A percentile compares a stretch with the other conserved stretches of the same genome.
Conservation (phyloP, 2,329 filamentous ascomycete genomes). For the Fusarium sp. region DNA sequence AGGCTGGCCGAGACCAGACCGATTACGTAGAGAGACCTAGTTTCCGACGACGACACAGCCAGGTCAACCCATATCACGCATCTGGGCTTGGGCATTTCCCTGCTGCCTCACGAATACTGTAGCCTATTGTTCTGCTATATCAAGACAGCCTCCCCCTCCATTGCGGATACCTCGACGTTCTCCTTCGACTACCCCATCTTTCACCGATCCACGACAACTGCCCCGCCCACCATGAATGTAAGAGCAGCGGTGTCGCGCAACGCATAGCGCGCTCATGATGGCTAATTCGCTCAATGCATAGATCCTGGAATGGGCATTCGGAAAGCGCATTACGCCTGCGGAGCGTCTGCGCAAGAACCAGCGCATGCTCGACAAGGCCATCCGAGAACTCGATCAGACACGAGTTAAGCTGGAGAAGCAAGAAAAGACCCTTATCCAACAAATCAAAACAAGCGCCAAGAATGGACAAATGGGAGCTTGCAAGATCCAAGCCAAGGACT, state of each 20-base stretch:
- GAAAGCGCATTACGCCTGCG: slow-evolving; percentile 97
- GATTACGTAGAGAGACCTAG: slow-evolving; percentile 30
- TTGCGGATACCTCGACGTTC: neutral
- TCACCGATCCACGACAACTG: slow-evolving; percentile 9
- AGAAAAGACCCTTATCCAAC: slow-evolving; percentile 94
- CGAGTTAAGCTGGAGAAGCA: slow-evolving; percentile 97
- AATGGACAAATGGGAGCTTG: slow-evolving; percentile 98
- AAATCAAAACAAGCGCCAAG: slow-evolving; percentile 98
- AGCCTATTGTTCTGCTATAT: slow-evolving; percentile 3
- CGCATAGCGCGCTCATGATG: slow-evolving; percentile 27
- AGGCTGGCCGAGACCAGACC: slow-evolving; percentile 25
- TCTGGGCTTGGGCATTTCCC: slow-evolving; percentile 19
- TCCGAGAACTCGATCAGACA: slow-evolving; percentile 94
- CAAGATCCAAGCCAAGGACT: slow-evolving; percentile 97
- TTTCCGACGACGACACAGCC: slow-evolving; percentile 32
- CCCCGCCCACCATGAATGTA: slow-evolving; percentile 47
- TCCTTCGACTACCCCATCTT: neutral
- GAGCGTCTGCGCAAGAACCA: slow-evolving; percentile 94
- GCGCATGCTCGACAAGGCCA: slow-evolving; percentile 95
- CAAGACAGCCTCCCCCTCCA: neutral
- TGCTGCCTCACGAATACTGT: slow-evolving; percentile 35
- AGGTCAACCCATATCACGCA: slow-evolving; percentile 35
- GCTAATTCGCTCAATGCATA: slow-evolving; percentile 53
- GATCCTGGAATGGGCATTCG: slow-evolving; percentile 99
- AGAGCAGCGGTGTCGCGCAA: slow-evolving; percentile 38